phyloP scores from a whole-genome alignment of 179 eudicot genomes.

The Vitellaria paradoxa region DNA sequence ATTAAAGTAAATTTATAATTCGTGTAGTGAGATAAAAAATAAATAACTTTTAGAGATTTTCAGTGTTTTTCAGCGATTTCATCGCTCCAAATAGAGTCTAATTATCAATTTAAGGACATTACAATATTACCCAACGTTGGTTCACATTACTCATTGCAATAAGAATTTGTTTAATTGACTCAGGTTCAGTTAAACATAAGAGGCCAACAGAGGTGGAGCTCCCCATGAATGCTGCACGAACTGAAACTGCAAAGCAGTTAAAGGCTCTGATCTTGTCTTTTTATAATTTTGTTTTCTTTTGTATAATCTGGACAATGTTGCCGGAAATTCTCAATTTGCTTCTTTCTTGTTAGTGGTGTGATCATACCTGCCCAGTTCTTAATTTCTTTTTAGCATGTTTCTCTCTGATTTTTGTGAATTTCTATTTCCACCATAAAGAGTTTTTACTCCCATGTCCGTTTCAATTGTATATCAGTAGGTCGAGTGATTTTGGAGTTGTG shows the following conservation, averaged over 20 bases:
- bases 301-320: background rate
- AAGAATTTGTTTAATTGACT: conserved; percentile 4
- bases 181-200: conserved; percentile 73
- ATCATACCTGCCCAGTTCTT: conserved; percentile 4
- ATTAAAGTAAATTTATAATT: too few relatives aligned
- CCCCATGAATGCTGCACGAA: conserved; percentile 50
- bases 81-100: too few relatives aligned
- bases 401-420: background rate
- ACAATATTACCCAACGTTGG: background rate
- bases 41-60: too few relatives aligned
- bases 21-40: too few relatives aligned
- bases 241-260: conserved; percentile 69
- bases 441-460: too few relatives aligned
- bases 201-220: conserved; percentile 64
- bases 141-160: background rate
- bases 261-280: conserved; percentile 25
- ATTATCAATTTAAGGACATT: background rate
- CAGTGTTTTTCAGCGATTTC: too few relatives aligned
- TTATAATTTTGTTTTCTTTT: background rate
- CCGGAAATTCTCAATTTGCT: background rate
- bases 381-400: background rate
- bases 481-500: background rate
- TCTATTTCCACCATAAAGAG: background rate
- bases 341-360: background rate
- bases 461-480: background rate